A percentile compares a stretch with the other conserved stretches of the same genome.
Evolutionary conservation across 306 rosid genomes (phyloP).

Genomic region (Prunus armeniaca): DNA sequence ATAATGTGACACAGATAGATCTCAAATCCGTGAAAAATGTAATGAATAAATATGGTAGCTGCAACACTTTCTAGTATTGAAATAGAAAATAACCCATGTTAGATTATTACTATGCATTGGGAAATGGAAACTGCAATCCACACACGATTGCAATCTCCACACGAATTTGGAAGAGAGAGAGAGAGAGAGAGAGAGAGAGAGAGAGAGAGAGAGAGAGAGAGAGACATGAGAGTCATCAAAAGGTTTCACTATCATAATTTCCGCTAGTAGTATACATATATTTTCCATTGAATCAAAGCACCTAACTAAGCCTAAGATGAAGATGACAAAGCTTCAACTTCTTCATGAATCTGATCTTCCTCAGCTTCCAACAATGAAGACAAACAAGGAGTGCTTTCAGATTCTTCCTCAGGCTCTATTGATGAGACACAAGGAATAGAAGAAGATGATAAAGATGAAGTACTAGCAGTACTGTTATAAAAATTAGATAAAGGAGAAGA

Average conservation of each 20-base stretch:
- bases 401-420: slow-evolving; percentile 34
- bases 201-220: background rate
- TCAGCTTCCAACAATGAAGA: slow-evolving; percentile 47
- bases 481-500: slow-evolving; percentile 39
- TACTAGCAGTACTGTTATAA: slow-evolving; percentile 15
- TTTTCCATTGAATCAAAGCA: slow-evolving; percentile 8
- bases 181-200: background rate
- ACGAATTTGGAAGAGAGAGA: background rate
- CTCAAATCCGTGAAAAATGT: background rate
- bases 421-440: slow-evolving; percentile 38
- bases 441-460: slow-evolving; percentile 43
- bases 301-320: slow-evolving; percentile 26
- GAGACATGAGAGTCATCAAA: background rate
- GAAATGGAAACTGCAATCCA: background rate
- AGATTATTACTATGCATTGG: background rate
- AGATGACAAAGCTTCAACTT: background rate
- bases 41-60: background rate
- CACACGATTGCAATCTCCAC: background rate
- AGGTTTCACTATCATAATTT: slow-evolving; percentile 4
- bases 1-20: background rate
- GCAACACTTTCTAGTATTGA: background rate
- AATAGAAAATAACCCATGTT: background rate
- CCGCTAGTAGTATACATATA: slow-evolving; percentile 20
- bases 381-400: slow-evolving; percentile 29
- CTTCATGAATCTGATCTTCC: slow-evolving; percentile 29